Base-by-base conservation (phyloP, 139 green algal species). In the Asterochloris erici region DNA sequence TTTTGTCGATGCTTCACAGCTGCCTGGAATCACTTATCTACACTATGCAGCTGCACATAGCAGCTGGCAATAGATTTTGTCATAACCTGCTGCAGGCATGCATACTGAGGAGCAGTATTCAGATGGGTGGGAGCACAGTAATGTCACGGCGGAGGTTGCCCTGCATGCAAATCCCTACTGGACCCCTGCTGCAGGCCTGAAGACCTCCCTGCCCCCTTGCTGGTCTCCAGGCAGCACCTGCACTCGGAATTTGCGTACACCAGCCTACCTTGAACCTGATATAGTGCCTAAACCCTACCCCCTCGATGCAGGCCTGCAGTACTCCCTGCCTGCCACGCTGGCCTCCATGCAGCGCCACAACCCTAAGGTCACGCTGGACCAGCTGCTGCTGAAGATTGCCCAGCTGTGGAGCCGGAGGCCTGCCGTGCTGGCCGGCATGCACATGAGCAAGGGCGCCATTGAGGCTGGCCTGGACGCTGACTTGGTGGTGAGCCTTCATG, bases 291-390 rank as follows among this genome's bases (percentile, higher is more conserved):
- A 47, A 14, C 24, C 14, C 14, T 21, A 63, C 15, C 38, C 13
- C 11, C 16, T 10, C 10, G 13, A 11, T 27, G 73, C 78, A 87
- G 94, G 93, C 2, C 81, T 96, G 76, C 96, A 99, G 88, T 96
- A 98, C 83, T 77, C 88, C 60, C 91, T 98, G 84, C 93, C 96
- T 12, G 91, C 91, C 26, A 95, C 89, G 0, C 98, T 93, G 96
- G 93, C 91, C 17, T 88, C 82, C 17, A 84, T 90, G 60, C 15
- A 79, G 77, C 60, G 21, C 14, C 73, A 63, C 23, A 29, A 82
- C 73, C 61, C 76, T n/a, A 54, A 80, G n/a, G 60, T 14, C 23
- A 12, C 14, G 14, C 11, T 16, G 19, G 76, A 80, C 17, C 23
- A 83, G 10, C 61, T 74, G 19, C 68, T 81, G 63, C 68, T 68